These are phyloP conservation scores for Venustampulla echinocandica DNA, from an alignment of 495 filamentous ascomycete species.

Conservation along the genomic window DNA sequence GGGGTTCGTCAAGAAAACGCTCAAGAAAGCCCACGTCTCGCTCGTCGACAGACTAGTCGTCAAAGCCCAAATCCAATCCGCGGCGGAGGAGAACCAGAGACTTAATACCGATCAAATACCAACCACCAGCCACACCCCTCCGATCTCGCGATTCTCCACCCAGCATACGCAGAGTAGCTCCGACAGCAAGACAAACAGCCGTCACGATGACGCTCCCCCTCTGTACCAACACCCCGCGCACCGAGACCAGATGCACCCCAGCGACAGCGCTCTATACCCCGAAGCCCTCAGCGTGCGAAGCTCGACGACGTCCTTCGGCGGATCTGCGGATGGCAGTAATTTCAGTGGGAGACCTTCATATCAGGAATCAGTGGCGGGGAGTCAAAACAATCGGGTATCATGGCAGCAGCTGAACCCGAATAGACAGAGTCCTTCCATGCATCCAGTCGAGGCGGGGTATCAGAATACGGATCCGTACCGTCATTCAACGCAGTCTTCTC, in stretches of 20 bases:
- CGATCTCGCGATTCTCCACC: neutral
- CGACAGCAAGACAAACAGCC: neutral
- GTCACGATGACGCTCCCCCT: neutral
- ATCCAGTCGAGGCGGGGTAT: neutral
- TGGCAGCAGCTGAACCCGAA: constrained; percentile 10
- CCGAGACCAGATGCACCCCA: neutral
- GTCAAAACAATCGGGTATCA: constrained; percentile 3
- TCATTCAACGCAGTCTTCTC: neutral
- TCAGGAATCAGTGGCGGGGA: neutral
- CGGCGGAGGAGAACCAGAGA: constrained; percentile 5
- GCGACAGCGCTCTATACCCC: constrained; percentile 8
- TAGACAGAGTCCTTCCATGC: neutral
- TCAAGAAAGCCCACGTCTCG: constrained; percentile 58
- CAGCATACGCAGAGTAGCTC: neutral
- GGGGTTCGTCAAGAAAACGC: constrained; percentile 63
- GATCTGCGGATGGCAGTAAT: neutral
- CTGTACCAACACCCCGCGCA: neutral
- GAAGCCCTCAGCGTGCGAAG: constrained; percentile 9
- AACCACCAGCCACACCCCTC: neutral
- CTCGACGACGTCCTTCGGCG: neutral
- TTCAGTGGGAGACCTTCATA: neutral
- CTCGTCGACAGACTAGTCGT: constrained; percentile 57
- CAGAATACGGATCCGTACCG: neutral
- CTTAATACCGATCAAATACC: neutral
- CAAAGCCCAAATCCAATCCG: constrained; percentile 38